phyloP scores from a whole-genome alignment of 108 stramenopile species.

The Nitzschia palea region DNA sequence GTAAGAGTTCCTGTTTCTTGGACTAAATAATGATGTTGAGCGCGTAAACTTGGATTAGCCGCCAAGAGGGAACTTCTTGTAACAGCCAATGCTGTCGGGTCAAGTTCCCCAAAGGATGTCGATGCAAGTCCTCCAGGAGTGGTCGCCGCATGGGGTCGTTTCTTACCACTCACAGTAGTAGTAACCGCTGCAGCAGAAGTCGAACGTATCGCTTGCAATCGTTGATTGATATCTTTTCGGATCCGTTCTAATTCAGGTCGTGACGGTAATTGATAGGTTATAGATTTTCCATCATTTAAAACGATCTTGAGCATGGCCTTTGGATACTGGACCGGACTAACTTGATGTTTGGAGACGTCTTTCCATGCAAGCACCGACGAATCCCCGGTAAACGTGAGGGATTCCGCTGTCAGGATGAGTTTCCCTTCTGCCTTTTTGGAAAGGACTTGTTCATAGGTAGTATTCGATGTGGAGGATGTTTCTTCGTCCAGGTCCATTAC shows the following conservation, averaged over 20 bases:
- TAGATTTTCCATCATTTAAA: conserved; percentile 34
- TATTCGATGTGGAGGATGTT: not conserved
- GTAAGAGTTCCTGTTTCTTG: conserved; percentile 59
- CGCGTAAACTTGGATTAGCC: conserved; percentile 75
- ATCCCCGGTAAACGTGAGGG: conserved; percentile 22
- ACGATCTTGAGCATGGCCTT: conserved; percentile 73
- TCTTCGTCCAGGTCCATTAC: not conserved
- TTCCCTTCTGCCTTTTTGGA: conserved; percentile 51
- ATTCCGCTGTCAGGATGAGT: conserved; percentile 28
- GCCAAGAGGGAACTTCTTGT: conserved; percentile 81
- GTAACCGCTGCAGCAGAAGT: not conserved
- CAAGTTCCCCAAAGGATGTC: conserved; percentile 56
- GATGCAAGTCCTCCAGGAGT: conserved; percentile 26
- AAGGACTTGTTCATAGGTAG: conserved; percentile 27
- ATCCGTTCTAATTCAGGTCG: conserved; percentile 64
- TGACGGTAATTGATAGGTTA: conserved; percentile 66
- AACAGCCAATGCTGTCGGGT: conserved; percentile 69
- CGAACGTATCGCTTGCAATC: conserved; percentile 23
- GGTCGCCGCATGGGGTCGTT: conserved; percentile 16
- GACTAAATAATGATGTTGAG: conserved; percentile 79
- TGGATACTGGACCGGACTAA: conserved; percentile 77
- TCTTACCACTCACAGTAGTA: conserved; percentile 13
- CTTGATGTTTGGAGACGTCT: conserved; percentile 78
- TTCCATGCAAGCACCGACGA: conserved; percentile 48
- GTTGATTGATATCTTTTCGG: conserved; percentile 61